These are phyloP conservation scores for Erodium moschatum DNA, from an alignment of 441 rosid species.

Conservation along the genomic window DNA sequence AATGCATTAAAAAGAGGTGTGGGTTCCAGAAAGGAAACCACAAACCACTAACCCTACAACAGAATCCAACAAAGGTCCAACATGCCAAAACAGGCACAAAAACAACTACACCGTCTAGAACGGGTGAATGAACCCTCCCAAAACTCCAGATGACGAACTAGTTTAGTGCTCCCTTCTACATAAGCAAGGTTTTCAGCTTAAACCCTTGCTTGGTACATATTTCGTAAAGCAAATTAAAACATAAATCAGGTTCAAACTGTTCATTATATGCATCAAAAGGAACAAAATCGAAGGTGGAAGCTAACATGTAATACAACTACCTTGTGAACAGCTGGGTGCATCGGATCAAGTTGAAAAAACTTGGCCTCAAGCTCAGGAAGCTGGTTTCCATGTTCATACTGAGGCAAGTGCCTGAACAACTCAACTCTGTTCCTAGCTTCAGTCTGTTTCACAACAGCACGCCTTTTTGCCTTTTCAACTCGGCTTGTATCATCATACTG, in stretches of 20 bases:
- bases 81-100: no score
- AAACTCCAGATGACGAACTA: no score
- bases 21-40: no score
- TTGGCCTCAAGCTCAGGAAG: constrained; percentile 63
- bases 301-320: constrained; percentile 23
- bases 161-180: no score
- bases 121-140: no score
- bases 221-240: neutral
- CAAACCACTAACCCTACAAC: no score
- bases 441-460: constrained; percentile 64
- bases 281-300: neutral
- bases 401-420: constrained; percentile 83
- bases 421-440: constrained; percentile 88
- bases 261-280: neutral
- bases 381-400: constrained; percentile 70
- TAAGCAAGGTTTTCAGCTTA: no score
- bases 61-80: no score
- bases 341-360: constrained; percentile 55
- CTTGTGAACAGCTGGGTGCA: constrained; percentile 82
- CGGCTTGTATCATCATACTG: constrained; percentile 75
- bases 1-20: no score
- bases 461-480: constrained; percentile 84
- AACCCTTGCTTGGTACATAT: neutral
- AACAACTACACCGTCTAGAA: no score
- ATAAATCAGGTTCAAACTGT: neutral